Conservation (phyloP, 371 early-diverging fungal genomes). For the Saksenaea oblongispora region DNA sequence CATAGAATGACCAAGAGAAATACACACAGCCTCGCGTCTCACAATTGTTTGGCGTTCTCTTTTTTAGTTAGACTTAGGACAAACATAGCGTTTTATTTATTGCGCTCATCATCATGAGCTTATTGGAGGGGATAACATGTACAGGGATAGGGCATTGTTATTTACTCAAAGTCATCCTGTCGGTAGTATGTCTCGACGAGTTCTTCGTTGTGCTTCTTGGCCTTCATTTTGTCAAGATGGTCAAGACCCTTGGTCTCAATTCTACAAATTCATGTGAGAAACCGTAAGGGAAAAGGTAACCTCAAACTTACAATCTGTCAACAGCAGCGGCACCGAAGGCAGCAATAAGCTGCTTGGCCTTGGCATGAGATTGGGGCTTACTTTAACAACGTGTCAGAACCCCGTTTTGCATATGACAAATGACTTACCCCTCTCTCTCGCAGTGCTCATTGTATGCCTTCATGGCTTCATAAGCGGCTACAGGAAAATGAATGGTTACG, state of each 20-base stretch:
- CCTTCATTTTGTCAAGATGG: conserved; percentile 44
- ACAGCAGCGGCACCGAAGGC: conserved; percentile 52
- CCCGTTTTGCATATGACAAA: background rate
- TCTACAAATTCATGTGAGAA: conserved; percentile 7
- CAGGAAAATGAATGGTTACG: background rate
- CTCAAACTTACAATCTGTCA: conserved; percentile 40
- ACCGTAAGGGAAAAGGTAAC: background rate
- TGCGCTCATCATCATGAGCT: background rate
- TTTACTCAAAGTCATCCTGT: background rate
- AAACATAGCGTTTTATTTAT: background rate
- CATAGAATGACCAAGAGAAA: no score
- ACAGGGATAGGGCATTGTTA: background rate
- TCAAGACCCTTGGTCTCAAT: conserved; percentile 58
- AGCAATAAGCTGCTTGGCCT: conserved; percentile 55
- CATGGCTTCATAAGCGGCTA: conserved; percentile 44
- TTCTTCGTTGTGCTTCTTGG: conserved; percentile 45
- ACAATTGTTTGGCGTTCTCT: no score
- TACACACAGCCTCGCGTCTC: no score
- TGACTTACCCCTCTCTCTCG: conserved; percentile 35
- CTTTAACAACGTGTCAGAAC: conserved; percentile 8
- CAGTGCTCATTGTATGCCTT: conserved; percentile 54
- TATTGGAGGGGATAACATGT: background rate
- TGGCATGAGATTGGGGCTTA: conserved; percentile 44
- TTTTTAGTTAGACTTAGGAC: background rate
- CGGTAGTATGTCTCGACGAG: conserved; percentile 34